Evolutionary conservation across 2,329 filamentous ascomycete species (phyloP), one percentile per base, ranked within the genome.

Genomic region (Penicillium sp.): DNA sequence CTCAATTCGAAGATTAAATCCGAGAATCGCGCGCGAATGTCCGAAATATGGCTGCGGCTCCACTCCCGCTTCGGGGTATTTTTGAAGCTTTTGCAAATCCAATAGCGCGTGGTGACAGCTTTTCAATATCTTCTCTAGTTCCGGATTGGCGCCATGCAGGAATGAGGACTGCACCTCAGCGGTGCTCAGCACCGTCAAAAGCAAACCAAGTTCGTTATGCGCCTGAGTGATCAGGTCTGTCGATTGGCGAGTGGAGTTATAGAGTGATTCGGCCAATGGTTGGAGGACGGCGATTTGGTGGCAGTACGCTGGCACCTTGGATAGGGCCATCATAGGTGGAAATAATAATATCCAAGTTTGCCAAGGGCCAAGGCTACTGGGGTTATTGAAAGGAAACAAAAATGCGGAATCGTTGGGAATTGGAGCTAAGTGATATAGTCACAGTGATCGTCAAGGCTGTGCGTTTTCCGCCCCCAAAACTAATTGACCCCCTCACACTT

Each of bases 181-280:
- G 1, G 28, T 35, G 14, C 18, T 14, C 6, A 54, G 16, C 3
- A 51, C 38, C 1, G 38, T 20, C 13, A 49, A 35, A 18, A 57
- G 47, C 20, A 56, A 29, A 6, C 31, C 41, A n/a, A 57, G 43
- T 23, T 57, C 54, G 20, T 48, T 46, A 3, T 47, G 41, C 4
- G 41, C 42, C 24, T 52, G 53, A 28, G 45, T 56, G n/a, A 48
- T 43, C 9, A 49, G 32, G 9, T 47, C 42, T 3, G 46, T 40
- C 23, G 52, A 49, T 8, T 26, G 14, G n/a, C 43, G 32, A 24
- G 47, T 56, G 28, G 47, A 49, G 32, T 54, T 37, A 26, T 52
- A 52, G 4, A 57, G 49, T 7, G 44, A 46, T 27, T 38, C 41
- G 20, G 42, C 45, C 23, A 57, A 36, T 9, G 45, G 51, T 20